Evolutionary conservation across 345 rosid species (phyloP).

Genomic region (Carallia brachiata): DNA sequence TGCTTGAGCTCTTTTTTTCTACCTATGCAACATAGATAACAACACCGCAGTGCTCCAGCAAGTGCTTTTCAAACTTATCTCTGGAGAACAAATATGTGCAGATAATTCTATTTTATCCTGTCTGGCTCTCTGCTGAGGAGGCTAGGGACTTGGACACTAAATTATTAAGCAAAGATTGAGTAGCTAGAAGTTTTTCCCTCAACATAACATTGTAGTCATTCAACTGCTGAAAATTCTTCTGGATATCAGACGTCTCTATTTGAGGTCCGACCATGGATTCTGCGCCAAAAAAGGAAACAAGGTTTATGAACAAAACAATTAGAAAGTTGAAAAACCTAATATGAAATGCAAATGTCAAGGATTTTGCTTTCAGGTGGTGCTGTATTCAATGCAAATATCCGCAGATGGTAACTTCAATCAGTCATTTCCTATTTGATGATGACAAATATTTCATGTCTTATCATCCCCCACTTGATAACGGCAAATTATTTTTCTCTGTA

Average conservation of each 20-base stretch:
- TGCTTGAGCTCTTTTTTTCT: no score
- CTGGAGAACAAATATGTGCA: no score
- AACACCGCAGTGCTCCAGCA: no score
- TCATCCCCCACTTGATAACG: no score
- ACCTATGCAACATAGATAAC: no score
- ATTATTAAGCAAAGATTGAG: constrained; percentile 32
- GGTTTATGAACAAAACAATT: not conserved
- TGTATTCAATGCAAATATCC: no score
- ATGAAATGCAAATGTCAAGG: not conserved
- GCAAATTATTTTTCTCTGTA: no score
- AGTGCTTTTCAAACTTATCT: no score
- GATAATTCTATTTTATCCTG: no score
- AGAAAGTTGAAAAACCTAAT: not conserved
- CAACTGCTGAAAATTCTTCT: constrained; percentile 52
- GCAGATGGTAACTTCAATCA: no score
- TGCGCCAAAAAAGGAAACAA: constrained; percentile 30
- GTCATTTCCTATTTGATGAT: no score
- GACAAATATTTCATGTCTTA: no score
- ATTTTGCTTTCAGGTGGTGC: not conserved
- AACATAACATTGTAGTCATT: constrained; percentile 73
- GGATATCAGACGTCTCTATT: constrained; percentile 57
- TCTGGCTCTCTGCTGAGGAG: not conserved
- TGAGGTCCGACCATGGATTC: constrained; percentile 57
- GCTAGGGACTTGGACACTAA: constrained; percentile 13
- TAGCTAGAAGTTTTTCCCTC: constrained; percentile 59